Base-by-base conservation (phyloP, 202 grass and related monocot species). In the Bolboschoenoplectus hybrid region DNA sequence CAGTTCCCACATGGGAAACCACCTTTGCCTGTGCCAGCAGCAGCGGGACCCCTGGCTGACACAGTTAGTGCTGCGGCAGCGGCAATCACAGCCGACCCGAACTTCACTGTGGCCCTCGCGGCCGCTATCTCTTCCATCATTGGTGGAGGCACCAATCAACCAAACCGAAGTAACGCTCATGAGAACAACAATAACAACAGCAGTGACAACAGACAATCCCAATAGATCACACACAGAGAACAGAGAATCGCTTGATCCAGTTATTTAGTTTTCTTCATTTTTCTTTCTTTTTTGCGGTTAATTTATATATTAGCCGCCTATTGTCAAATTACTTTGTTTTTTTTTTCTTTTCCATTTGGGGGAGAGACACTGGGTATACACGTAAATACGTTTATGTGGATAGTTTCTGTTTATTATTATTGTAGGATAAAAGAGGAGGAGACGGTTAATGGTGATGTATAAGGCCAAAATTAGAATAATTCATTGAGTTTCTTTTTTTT, bases 111-210 rank as follows among this genome's bases (percentile, higher is more conserved):
- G 13, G 95, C 95, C 2, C 93, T 97, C 6, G 91, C 95, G 0
- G 93, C 93, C 2, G 95, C 95, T 58, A 95, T 97, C 87, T 86
- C 91, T 51, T 97, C 95, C 11, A 95, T 97, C 65, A 93, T 97
- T 9, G 89, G 89, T 40, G 89, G 89, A 1, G 84, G 87, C 36
- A 58, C 87, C 1, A 83, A 87, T 6, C 56, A 64, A 56, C 70
- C 32, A 26, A 81, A 41, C 53, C 85, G 89, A 67, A 87, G 38
- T 86, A 94, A 67, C 47, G 44, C 0, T 46, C 26, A 26, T 26
- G 76, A 38, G 65, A 86, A 82, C 52, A 56, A 80, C 85, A 86
- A 86, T n/a, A 49, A 10, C 26, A 49, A 10, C 68, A 78, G 56
- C 53, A 93, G 68, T 85, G 88, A 82, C 81, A 84, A 69, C 72